These are phyloP conservation scores for Simmondsia chinensis DNA, from an alignment of 148 eudicot genomes.

Conservation along the genomic window DNA sequence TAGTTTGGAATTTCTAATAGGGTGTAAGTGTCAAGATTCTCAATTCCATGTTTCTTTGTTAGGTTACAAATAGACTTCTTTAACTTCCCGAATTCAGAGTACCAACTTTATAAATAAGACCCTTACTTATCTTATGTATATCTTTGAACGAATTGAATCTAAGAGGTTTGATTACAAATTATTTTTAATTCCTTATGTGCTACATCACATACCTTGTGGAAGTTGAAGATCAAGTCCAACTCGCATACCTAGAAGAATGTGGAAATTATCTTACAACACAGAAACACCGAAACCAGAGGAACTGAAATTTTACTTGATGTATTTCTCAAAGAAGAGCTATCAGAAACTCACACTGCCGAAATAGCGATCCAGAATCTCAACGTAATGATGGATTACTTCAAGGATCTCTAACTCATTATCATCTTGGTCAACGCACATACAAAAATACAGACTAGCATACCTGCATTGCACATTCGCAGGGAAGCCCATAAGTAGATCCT, in stretches of 20 bases:
- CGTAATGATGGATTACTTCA: slow-evolving; percentile 85
- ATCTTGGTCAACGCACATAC: slow-evolving; percentile 87
- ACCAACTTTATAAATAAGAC: too few relatives aligned
- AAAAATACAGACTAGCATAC: slow-evolving; percentile 90
- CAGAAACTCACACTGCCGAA: slow-evolving; percentile 81
- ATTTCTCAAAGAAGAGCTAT: slow-evolving; percentile 1
- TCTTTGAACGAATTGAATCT: not conserved
- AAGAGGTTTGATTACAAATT: too few relatives aligned
- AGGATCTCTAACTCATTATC: slow-evolving; percentile 93
- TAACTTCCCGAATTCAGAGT: too few relatives aligned
- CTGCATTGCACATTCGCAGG: slow-evolving; percentile 22
- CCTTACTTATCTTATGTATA: not conserved
- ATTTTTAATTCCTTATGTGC: too few relatives aligned
- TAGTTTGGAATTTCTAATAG: too few relatives aligned
- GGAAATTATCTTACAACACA: not conserved
- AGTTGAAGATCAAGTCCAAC: slow-evolving; percentile 86
- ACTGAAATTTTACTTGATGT: not conserved
- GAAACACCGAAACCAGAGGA: not conserved
- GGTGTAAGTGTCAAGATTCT: too few relatives aligned
- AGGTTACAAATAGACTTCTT: too few relatives aligned
- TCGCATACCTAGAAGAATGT: slow-evolving; percentile 67
- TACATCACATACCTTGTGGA: slow-evolving; percentile 86
- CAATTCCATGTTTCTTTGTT: too few relatives aligned
- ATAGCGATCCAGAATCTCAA: slow-evolving; percentile 89
- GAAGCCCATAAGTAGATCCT: not conserved